Evolutionary conservation across 345 rosid genomes (phyloP), one percentile per base, ranked within the genome.

Genomic region (Cochlearia excelsa): DNA sequence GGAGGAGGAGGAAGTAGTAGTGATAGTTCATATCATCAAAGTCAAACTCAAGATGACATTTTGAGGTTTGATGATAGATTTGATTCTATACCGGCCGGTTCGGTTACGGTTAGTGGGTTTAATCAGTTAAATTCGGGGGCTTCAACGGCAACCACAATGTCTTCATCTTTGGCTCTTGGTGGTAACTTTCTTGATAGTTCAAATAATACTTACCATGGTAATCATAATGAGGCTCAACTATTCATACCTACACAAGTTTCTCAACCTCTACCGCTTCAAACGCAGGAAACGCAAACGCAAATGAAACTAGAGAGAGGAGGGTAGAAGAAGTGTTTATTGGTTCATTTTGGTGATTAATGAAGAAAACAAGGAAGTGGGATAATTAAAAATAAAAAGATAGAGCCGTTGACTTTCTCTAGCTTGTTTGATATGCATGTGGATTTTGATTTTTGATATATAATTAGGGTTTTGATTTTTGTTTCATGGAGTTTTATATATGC

Each of bases 111-210:
- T 7, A 39, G n/a, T n/a, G 43, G 43, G 2, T 39, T 39, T 39
- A 1, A 39, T 8, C 43, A 8, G 43, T 39, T 39, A 39, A 63
- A 38, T 35, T 59, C 53, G 0, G 71, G 66, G 23, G 62, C 75
- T 5, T 23, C 65, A 8, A 4, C 30, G 0, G 59, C 37, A 30
- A 70, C 65, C 37, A 70, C 65, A 7, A 72, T 79, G 68, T 73
- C 84, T 2, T 76, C 85, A 9, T 78, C 84, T 26, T 47, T 81
- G 72, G 83, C 76, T 11, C 74, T 82, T 35, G 93, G 85, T 11
- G 68, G 61, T 57, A 62, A 49, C 61, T 69, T 69, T 69, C 69
- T 56, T 43, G 65, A 70, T 42, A 55, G 47, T 49, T 63, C 63
- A 28, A 61, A 54, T 34, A 37, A 28, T 41, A 54, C 23, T 16